Percentiles rank a stretch among this genome's conserved stretches.
phyloP scores from a whole-genome alignment of 768 basidiomycete genomes.

The Calvatia gigantea region DNA sequence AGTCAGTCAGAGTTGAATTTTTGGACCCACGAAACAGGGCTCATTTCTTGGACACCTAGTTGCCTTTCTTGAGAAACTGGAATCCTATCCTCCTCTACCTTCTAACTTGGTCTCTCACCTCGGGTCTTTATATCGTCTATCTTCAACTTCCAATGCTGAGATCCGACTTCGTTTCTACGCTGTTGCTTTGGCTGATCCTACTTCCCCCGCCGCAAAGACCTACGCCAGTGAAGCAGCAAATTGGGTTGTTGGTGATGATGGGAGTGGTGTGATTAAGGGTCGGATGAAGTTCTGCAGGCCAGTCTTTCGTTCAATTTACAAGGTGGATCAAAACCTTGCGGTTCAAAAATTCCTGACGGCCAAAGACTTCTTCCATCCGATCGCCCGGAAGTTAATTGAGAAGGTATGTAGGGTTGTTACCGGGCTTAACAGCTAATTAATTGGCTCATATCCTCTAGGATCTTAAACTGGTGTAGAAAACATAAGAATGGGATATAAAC shows the following conservation, averaged over 20 bases:
- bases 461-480: conserved; percentile 3
- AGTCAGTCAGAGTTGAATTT: conserved; percentile 38
- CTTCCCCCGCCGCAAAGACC: conserved; percentile 42
- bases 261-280: conserved; percentile 62
- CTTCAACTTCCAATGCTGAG: conserved; percentile 68
- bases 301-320: conserved; percentile 49
- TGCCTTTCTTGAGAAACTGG: conserved; percentile 80
- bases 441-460: conserved; percentile 33
- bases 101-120: conserved; percentile 55
- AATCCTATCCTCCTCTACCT: conserved; percentile 61
- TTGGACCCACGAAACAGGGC: neutral
- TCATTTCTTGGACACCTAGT: conserved; percentile 39
- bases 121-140: conserved; percentile 45
- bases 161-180: conserved; percentile 77
- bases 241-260: conserved; percentile 70
- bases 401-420: conserved; percentile 42
- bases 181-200: conserved; percentile 53
- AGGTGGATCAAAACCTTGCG: conserved; percentile 54
- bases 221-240: conserved; percentile 52
- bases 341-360: conserved; percentile 41
- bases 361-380: conserved; percentile 67
- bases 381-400: conserved; percentile 70
- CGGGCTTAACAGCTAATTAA: neutral
- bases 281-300: conserved; percentile 86
- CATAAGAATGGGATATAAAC: no score